Base-by-base conservation (phyloP, 345 rosid species). In the Chamaenerion angustifolium region DNA sequence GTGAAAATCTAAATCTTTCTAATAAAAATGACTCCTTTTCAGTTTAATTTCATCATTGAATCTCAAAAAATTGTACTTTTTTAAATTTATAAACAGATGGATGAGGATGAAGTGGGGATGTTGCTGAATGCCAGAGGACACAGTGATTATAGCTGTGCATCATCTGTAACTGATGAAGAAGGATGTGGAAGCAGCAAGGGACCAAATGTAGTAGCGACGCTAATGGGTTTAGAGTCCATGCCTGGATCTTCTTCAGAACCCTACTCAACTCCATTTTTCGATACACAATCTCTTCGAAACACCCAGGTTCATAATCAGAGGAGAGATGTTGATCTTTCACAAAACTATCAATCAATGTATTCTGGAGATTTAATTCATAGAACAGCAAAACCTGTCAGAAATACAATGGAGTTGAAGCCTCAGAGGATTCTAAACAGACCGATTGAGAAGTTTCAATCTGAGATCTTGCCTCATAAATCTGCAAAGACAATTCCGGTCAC, bases 401-500 rank as follows among this genome's bases (percentile, higher is more conserved):
- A 73, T 52, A 58, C 56, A 43, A 42, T 48, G 45, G 79, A 71
- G 48, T 55, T 64, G 7, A 83, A 66, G 72, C 69, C 64, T 7
- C 58, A 46, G 57, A 81, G 62, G 70, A 76, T 67, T 3, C 59
- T 60, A 27, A 73, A 68, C 60, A 52, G 83, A 58, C 92, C 92
- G 41, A 80, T 92, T 48, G 95, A 92, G 76, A 82, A 82, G 70
- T 92, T 92, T 68, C 96, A 80, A 64, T 80, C 85, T 21, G 98
- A 92, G 70, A 71, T 81, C n/a, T 69, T 92, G 69, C 98, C 98
- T 54, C 98, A 95, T 40, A 84, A 67, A 64, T 81, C 98, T 0
- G 98, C 96, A 55, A 92, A 84, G 74, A 80, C 98, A 15, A 92
- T 92, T 64, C 89, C 98, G 16, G 66, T 78, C 52, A 92, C 95